A percentile compares a stretch with the other conserved stretches of the same genome.
Conservation (phyloP, 23 red algal genomes). For the Agarophyton chilense region DNA sequence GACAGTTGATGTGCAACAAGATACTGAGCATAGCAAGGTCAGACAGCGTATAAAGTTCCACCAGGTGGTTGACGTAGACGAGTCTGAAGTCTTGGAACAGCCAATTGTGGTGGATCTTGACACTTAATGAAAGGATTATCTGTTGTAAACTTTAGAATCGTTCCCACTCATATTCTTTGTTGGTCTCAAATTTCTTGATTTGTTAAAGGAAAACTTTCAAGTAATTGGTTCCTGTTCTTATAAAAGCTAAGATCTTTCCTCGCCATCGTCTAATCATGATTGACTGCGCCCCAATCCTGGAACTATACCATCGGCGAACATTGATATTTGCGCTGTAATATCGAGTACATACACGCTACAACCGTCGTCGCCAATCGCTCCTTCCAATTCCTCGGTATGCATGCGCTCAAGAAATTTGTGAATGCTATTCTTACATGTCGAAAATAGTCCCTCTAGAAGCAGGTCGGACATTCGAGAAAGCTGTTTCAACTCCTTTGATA, state of each 20-base stretch:
- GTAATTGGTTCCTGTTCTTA: too few species aligned
- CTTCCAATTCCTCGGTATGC: conserved; percentile 67
- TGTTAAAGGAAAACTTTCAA: too few species aligned
- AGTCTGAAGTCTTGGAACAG: conserved; percentile 1
- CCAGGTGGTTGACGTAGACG: conserved; percentile 16
- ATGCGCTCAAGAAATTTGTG: conserved; percentile 42
- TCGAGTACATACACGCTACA: conserved; percentile 74
- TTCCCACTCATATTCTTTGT: too few species aligned
- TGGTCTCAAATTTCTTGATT: too few species aligned
- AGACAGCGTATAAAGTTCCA: conserved; percentile 10
- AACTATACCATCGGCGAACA: conserved; percentile 69
- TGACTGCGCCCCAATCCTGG: conserved; percentile 38
- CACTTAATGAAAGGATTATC: not conserved
- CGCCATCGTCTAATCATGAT: too few species aligned
- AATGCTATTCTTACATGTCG: conserved; percentile 30
- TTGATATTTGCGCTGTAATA: conserved; percentile 66
- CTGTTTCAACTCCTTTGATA: conserved; percentile 43
- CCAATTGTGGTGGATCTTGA: conserved; percentile 20
- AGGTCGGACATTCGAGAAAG: conserved; percentile 50
- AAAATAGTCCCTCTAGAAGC: conserved; percentile 55
- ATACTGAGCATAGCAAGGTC: not conserved
- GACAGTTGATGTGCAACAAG: not conserved
- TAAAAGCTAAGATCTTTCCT: too few species aligned
- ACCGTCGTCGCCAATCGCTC: conserved; percentile 51
- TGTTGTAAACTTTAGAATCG: not conserved